Base-by-base conservation (phyloP, 2,329 filamentous ascomycete genomes). In the Penicillium sp. region DNA sequence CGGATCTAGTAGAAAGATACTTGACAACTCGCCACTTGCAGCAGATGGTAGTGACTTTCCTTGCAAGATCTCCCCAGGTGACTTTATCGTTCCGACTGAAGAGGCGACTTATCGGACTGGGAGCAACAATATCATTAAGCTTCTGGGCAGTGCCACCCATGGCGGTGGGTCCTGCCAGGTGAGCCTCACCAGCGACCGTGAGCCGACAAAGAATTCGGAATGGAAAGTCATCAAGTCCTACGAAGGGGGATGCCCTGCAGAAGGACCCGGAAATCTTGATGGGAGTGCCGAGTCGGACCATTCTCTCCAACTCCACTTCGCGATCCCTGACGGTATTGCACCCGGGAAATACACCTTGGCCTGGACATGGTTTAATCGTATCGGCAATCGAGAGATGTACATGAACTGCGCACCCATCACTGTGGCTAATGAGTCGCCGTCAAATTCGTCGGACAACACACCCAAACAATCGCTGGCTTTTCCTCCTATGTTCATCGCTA, bases 361-460 rank as follows among this genome's bases (percentile, higher is more conserved):
- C 41, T 91, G 89, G 89, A 84, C 84, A 35, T 88, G 85, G 85
- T 85, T 87, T 74, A 90, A 90, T 76, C 73, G 83, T 56, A 72
- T 86, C 38, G 88, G 88, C 23, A 90, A 90, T 74, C 80, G 88
- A 48, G 88, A 91, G 70, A 88, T 87, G 81, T 92, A 92, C 79
- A 89, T 89, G 85, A 89, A 89, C 72, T 92, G 88, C 69, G 88
- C 88, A 6, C 18, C 23, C 16, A 14, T 47, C 18, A 47, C 44
- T 38, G 23, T 42, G 3, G 30, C n/a, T 6, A 32, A 19, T 32
- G 34, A 39, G 2, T 14, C 35, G 6, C 27, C 36, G 23, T n/a
- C 13, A 9, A 30, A 14, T n/a, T 39, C 27, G 35, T 19, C 4
- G 4, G 38, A 23, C 4, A 41, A 48, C 36, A 34, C 5, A 2